phyloP scores from a whole-genome alignment of 352 stramenopile species.

The Phytophthora syringae region DNA sequence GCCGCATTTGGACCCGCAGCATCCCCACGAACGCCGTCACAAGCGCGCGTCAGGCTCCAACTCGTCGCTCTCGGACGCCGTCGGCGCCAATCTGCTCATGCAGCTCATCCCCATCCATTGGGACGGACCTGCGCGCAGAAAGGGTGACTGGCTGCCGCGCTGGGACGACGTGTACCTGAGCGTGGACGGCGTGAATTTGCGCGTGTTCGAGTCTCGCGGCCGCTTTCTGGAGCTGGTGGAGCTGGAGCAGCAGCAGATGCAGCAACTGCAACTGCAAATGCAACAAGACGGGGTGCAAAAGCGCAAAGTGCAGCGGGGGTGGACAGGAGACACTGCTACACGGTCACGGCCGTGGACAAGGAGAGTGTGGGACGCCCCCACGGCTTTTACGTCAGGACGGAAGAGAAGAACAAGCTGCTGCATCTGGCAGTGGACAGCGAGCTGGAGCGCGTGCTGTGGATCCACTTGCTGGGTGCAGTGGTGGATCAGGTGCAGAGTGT shows the following conservation, averaged over 20 bases:
- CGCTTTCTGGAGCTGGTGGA: slow-evolving; percentile 56
- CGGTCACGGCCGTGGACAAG: slow-evolving; percentile 62
- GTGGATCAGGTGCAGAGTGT: slow-evolving; percentile 60
- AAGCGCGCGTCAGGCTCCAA: slow-evolving; percentile 6
- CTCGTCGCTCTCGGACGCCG: slow-evolving; percentile 22
- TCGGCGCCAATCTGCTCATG: slow-evolving; percentile 48
- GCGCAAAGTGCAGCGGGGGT: neutral
- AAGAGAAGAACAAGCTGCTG: slow-evolving; percentile 62
- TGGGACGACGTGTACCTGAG: slow-evolving; percentile 79
- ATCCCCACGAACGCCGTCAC: slow-evolving; percentile 27
- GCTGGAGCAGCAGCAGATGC: slow-evolving; percentile 46
- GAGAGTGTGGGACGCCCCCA: slow-evolving; percentile 65
- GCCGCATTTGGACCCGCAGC: slow-evolving; percentile 31
- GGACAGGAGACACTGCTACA: slow-evolving; percentile 59
- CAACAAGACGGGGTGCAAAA: slow-evolving; percentile 12
- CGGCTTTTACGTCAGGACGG: slow-evolving; percentile 58
- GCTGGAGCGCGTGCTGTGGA: slow-evolving; percentile 77
- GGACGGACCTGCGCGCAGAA: slow-evolving; percentile 68
- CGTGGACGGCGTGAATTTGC: slow-evolving; percentile 66
- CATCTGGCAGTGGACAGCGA: slow-evolving; percentile 73
- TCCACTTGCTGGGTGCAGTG: slow-evolving; percentile 70
- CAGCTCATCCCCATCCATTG: slow-evolving; percentile 76
- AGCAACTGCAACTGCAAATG: too few relatives aligned
- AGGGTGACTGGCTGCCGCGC: slow-evolving; percentile 79
- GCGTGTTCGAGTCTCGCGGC: slow-evolving; percentile 72